Conservation (phyloP, 371 early-diverging fungal species). For the Mucor mucedo region DNA sequence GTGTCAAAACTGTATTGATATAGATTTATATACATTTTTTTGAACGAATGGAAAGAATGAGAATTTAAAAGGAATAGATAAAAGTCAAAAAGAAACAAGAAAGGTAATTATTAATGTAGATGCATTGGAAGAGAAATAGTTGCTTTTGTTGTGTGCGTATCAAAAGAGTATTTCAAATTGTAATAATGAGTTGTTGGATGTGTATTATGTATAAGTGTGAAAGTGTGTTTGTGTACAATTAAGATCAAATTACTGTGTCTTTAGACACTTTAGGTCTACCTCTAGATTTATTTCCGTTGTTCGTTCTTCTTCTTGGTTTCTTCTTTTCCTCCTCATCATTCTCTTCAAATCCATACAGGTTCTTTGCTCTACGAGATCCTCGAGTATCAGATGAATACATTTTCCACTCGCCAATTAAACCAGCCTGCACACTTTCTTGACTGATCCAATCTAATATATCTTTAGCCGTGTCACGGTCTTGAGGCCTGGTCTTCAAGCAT, state of each 20-base stretch:
- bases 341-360: constrained; percentile 35
- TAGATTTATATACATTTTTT: too few species aligned
- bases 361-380: constrained; percentile 43
- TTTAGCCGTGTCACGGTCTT: constrained; percentile 54
- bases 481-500: constrained; percentile 56
- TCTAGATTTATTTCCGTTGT: constrained; percentile 13
- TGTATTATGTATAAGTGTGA: not conserved
- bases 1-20: too few species aligned
- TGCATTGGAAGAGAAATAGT: too few species aligned
- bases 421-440: constrained; percentile 34
- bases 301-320: constrained; percentile 25
- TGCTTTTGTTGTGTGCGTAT: too few species aligned
- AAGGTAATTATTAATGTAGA: too few species aligned
- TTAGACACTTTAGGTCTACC: constrained; percentile 28
- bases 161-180: too few species aligned
- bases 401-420: constrained; percentile 54
- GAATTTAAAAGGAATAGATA: too few species aligned
- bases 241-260: constrained; percentile 8
- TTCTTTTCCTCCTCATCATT: constrained; percentile 30
- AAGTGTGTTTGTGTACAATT: not conserved
- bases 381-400: constrained; percentile 53
- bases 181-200: not conserved
- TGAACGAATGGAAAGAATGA: too few species aligned
- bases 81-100: too few species aligned
- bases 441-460: constrained; percentile 54